Evolutionary conservation across 208 protist genomes (phyloP), one percentile per base, ranked within the genome.

Genomic region (Strigomonas culicis): DNA sequence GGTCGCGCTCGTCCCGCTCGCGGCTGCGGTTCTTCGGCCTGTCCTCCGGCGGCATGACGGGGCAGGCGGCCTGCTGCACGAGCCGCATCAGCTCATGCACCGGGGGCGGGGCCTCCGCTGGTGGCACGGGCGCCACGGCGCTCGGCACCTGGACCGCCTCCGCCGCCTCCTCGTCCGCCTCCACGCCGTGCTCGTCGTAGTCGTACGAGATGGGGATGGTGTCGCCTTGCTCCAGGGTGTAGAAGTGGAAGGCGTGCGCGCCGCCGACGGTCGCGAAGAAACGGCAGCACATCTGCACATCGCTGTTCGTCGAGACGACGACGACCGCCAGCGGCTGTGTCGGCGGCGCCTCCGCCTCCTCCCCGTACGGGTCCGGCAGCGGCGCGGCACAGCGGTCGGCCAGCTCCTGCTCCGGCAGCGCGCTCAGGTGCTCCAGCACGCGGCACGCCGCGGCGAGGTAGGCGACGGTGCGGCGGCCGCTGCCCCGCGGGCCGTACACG

Each of bases 191-290:
- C 19, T 24, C 19, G 8, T 50, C 21, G 44, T 50, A 24, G 44
- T 24, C 44, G 13, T 50, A 19, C 4, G 19, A 21, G 4, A 25
- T 24, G 44, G 44, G 63, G 7, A 70, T 57, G n/a, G 51, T 62
- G 17, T 41, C 41, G 25, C 76, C 77, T 4, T 68, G 61, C 10
- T 70, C 39, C 49, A 92, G 74, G 0, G 82, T 88, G 41, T 76
- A 66, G 1, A 66, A 65, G 0, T 32, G 17, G 65, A 92, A 92
- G 0, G 80, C 79, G 19, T 75, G 69, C 0, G 69, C 64, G 46
- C 80, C 82, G 53, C 88, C 88, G 44, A 88, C 69, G 41, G 67
- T 39, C 27, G 65, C 63, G 17, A 92, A 60, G 75, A 77, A 92
- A 11, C 59, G 74, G 30, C 64, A 70, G 28, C 69, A 68, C 19